Base-by-base conservation (phyloP, 2,329 filamentous ascomycete species). In the Colletotrichum scovillei region DNA sequence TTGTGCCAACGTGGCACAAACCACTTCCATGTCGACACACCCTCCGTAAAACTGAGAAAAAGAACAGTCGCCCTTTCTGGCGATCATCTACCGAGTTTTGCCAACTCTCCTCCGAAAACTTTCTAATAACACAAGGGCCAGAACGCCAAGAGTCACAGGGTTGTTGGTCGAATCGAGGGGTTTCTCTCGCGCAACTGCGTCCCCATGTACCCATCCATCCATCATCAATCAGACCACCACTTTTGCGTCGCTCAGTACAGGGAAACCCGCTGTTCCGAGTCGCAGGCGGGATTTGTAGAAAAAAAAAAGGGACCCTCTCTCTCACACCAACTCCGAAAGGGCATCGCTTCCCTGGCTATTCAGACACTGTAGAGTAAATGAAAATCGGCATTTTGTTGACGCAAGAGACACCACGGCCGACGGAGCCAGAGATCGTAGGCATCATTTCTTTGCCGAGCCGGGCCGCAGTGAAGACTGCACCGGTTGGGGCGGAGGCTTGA, bases 121-220 rank as follows among this genome's bases (percentile, higher is more conserved):
- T 66, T 65, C 67, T 73, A 73, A 32, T 71, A 73, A 73, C 71
- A 73, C 71, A 73, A 56, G 38, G 60, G 67, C 62, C 71, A 66
- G 62, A 73, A 73, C 71, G 67, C 67, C 67, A 46, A 35, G 70
- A n/a, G 52, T 6, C 22, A 71, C 30, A 24, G 55, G 49, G 19
- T 5, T 16, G 32, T 49, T 26, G 49, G 26, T 24, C 46, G 30
- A 59, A 32, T 26, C 32, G 32, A 59, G 49, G n/a, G 35, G 24
- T 22, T 46, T 32, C 52, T 26, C 24, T 38, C n/a, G 8, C 22
- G 49, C 22, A 26, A 19, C 32, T 42, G 60, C 46, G 26, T 71
- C 62, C 67, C 46, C 16, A 19, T 57, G 60, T 58, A 46, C 62
- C 68, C 70, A 32, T 35, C 60, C 46, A 16, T 62, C 56, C 71